Evolutionary conservation across 441 rosid genomes (phyloP).

Genomic region (Pelargonium fulgidum): DNA sequence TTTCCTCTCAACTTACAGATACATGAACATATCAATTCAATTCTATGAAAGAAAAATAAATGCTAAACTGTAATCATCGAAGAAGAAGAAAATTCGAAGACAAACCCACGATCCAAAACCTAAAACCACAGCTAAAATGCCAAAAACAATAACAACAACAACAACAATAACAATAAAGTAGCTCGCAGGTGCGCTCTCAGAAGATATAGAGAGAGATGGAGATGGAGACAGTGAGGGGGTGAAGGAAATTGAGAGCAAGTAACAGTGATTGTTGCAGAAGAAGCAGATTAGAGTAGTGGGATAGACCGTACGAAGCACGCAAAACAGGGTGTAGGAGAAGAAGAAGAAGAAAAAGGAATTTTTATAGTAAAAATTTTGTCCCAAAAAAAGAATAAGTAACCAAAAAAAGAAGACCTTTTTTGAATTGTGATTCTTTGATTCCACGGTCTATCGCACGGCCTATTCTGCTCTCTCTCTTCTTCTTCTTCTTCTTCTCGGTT

Average conservation of each 20-base stretch:
- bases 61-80: constrained; percentile 5
- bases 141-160: neutral
- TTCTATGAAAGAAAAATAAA: neutral
- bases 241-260: constrained; percentile 13
- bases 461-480: constrained; percentile 5
- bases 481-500: neutral
- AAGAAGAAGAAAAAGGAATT: constrained; percentile 18
- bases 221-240: constrained; percentile 8
- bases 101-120: constrained; percentile 3
- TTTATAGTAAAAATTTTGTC: constrained; percentile 1
- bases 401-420: neutral
- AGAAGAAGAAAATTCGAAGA: constrained; percentile 6
- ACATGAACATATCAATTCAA: neutral
- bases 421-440: constrained; percentile 9
- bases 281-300: constrained; percentile 38
- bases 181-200: neutral
- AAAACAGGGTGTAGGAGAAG: constrained; percentile 28
- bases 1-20: neutral
- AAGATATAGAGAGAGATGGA: constrained; percentile 14
- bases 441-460: constrained; percentile 10
- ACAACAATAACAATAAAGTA: constrained; percentile 3
- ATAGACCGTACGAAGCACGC: constrained; percentile 93
- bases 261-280: constrained; percentile 15
- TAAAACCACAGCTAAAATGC: neutral
- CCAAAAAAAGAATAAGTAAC: constrained; percentile 16